phyloP scores from a whole-genome alignment of 2,329 filamentous ascomycete species.

The Dactylellina sp. region DNA sequence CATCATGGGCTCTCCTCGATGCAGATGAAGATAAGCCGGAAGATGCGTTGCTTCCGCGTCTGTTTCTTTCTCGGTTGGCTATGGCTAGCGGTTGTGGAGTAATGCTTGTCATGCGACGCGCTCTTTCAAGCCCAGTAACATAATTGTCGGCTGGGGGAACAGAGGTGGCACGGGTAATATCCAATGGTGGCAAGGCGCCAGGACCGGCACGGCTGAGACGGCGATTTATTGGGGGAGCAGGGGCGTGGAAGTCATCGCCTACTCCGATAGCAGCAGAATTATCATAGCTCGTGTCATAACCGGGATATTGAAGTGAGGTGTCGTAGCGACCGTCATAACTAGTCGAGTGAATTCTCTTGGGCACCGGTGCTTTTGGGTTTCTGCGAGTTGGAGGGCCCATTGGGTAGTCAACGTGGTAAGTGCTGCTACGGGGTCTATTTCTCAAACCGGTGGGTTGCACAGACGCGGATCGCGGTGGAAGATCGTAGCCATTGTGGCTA shows the following conservation, averaged over 20 bases:
- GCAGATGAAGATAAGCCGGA: constrained; percentile 57
- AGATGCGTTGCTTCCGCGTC: constrained; percentile 58
- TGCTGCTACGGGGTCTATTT: constrained; percentile 55
- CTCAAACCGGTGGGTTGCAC: constrained; percentile 52
- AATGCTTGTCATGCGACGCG: constrained; percentile 57
- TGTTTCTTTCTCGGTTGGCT: constrained; percentile 54
- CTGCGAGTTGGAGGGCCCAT: constrained; percentile 50
- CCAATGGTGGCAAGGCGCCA: constrained; percentile 58
- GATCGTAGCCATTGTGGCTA: constrained; percentile 43
- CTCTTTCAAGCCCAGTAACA: constrained; percentile 52
- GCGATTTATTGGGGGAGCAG: constrained; percentile 57
- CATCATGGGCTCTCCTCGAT: constrained; percentile 58
- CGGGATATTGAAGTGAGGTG: constrained; percentile 49
- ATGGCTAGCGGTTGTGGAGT: constrained; percentile 56
- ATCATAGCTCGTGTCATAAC: constrained; percentile 55
- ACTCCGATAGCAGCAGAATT: constrained; percentile 54
- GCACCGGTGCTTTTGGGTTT: constrained; percentile 27
- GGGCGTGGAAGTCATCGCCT: constrained; percentile 53
- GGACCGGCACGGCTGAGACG: constrained; percentile 56
- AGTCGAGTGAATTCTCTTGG: constrained; percentile 51
- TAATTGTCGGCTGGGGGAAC: constrained; percentile 58
- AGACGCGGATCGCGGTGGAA: constrained; percentile 51
- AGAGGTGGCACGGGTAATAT: constrained; percentile 58
- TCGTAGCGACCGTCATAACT: constrained; percentile 56
- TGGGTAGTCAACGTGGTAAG: constrained; percentile 48